phyloP scores from a whole-genome alignment of 495 filamentous ascomycete species.

The Talaromyces proteolyticus region DNA sequence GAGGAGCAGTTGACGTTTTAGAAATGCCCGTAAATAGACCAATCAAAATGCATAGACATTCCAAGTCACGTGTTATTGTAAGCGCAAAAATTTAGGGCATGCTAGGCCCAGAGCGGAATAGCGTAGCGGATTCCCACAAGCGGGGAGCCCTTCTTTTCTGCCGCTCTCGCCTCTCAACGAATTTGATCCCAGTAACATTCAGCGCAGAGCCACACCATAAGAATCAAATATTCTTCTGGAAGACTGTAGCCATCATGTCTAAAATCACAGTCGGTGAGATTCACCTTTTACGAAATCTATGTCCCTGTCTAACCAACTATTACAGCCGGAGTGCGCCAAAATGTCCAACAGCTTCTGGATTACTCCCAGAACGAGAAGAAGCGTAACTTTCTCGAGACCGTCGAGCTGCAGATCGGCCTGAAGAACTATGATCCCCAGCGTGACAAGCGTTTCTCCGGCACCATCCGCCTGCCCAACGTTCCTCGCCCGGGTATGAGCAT shows the following conservation, averaged over 20 bases:
- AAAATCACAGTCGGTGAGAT: constrained; percentile 82
- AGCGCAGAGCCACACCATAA: constrained; percentile 68
- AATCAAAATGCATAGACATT: too few relatives aligned
- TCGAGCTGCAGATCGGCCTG: constrained; percentile 91
- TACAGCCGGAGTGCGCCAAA: constrained; percentile 89
- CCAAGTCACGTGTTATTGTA: neutral
- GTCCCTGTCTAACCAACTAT: constrained; percentile 10
- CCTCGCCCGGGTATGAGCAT: constrained; percentile 92
- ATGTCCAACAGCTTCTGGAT: constrained; percentile 84
- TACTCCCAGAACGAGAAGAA: constrained; percentile 98
- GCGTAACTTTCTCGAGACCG: constrained; percentile 97
- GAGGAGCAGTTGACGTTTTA: neutral
- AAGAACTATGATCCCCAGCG: constrained; percentile 99
- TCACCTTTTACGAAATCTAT: constrained; percentile 20
- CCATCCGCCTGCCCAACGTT: constrained; percentile 84
- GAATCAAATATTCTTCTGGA: constrained; percentile 50
- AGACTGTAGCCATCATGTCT: constrained; percentile 65
- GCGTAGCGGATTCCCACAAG: constrained; percentile 35
- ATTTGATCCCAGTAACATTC: constrained; percentile 22
- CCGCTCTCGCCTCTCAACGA: neutral
- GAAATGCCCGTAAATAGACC: too few relatives aligned
- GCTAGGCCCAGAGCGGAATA: constrained; percentile 25
- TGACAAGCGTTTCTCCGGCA: constrained; percentile 99
- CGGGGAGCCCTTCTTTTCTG: constrained; percentile 28
- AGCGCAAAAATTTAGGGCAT: constrained; percentile 26